phyloP scores from a whole-genome alignment of 75 land plant species.

The Pseudotsuga menziesii region DNA sequence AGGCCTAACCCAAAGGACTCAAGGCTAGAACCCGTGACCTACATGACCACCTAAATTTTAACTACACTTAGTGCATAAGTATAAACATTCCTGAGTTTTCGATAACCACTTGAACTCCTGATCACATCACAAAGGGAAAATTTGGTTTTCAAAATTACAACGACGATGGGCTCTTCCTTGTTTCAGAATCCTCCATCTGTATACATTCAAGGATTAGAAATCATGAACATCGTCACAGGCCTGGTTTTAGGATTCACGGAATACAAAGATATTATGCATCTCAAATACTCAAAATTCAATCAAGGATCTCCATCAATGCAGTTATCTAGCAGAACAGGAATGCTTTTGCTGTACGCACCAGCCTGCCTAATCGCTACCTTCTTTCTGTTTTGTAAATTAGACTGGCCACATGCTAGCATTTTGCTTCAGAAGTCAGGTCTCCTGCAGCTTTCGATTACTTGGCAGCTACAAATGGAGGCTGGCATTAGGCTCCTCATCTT shows the following conservation, averaged over 20 bases:
- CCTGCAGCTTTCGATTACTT: slow-evolving; percentile 2
- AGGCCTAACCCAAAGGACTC: too few relatives aligned
- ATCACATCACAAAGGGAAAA: too few relatives aligned
- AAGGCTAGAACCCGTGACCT: too few relatives aligned
- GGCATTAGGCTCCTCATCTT: background rate
- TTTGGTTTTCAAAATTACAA: too few relatives aligned
- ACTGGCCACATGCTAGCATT: background rate
- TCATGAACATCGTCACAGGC: background rate
- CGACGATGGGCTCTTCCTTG: background rate
- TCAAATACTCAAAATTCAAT: slow-evolving; percentile 5
- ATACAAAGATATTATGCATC: background rate
- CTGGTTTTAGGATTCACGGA: background rate
- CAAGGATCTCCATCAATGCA: background rate
- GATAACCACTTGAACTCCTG: too few relatives aligned
- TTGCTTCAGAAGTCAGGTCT: slow-evolving; percentile 2
- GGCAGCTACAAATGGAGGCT: background rate
- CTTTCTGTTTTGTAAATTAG: slow-evolving; percentile 4
- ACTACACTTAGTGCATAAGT: too few relatives aligned
- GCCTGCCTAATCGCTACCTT: background rate
- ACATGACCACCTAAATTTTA: too few relatives aligned
- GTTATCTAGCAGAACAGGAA: background rate
- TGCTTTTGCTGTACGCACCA: slow-evolving; percentile 1
- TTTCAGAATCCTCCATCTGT: background rate
- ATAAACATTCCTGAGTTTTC: too few relatives aligned
- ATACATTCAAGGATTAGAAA: background rate